Base-by-base conservation (phyloP, 192 early-diverging fungal genomes). In the Coemansia sp. region DNA sequence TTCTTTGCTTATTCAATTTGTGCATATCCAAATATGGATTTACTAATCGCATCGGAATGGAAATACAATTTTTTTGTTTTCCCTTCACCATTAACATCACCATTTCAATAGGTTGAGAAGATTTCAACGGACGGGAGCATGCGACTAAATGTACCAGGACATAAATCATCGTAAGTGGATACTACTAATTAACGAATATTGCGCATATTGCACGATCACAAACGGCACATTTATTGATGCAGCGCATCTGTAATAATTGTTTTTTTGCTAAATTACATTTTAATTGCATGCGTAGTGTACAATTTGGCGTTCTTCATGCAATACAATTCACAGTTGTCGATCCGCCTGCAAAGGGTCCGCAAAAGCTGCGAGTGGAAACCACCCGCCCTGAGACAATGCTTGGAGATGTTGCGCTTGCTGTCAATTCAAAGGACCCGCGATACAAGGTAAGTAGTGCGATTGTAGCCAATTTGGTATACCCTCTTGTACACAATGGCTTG, bases 331-430 rank as follows among this genome's bases (percentile, higher is more conserved):
- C 83, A 22, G 61, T 98, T 24, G 91, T 90, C 24, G 75, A 90
- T 48, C 83, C 85, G 10, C 65, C 71, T 23, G 55, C 64, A 14
- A 38, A 21, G 21, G 73, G 62, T 43, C 82, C 87, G 23, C 77
- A 81, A 52, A 75, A 87, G 34, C 80, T 98, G 30, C 82, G 89
- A 39, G 94, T 98, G 7, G 90, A 93, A 15, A 98, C 96, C n/a
- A 98, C 96, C 7, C 93, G 96, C 53, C 84, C 96, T 30, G 96
- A 98, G 65, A 98, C 96, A 4, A 95, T 98, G 89, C 82, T 97
- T n/a, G 96, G 95, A 53, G 96, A 98, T 70, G 90, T 87, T 44
- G 96, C 94, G 6, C 83, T 98, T n/a, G 94, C 94, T 30, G 84
- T 98, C 47, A 85, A 93, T 69, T 92, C 96, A 5, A 80, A 81